A percentile compares a stretch with the other conserved stretches of the same genome.
phyloP scores from a whole-genome alignment of 225 moss, liverwort and hornwort species.

The Bryoerythrophyllum caledonicum region DNA sequence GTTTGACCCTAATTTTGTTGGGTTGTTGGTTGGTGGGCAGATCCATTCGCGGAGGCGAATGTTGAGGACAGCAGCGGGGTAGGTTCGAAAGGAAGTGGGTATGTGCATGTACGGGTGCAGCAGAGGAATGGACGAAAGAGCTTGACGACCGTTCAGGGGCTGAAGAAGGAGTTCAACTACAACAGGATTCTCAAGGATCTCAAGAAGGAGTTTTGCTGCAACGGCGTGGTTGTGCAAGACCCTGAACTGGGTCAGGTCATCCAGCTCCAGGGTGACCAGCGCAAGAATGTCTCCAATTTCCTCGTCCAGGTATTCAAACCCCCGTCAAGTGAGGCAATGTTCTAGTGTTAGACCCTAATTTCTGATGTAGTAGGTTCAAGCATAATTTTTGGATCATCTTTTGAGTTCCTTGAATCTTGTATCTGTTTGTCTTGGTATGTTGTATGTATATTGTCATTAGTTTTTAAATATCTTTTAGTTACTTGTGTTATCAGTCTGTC shows the following conservation, averaged over 20 bases:
- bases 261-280: slow-evolving; percentile 80
- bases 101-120: slow-evolving; percentile 80
- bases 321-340: no score
- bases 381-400: no score
- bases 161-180: slow-evolving; percentile 78
- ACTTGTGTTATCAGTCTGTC: no score
- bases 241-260: slow-evolving; percentile 76
- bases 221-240: slow-evolving; percentile 75
- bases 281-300: slow-evolving; percentile 80
- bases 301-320: slow-evolving; percentile 44
- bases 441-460: no score
- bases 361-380: no score
- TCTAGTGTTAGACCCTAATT: no score
- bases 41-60: slow-evolving; percentile 83
- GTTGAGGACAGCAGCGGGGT: slow-evolving; percentile 58
- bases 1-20: background rate
- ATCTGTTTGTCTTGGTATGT: background rate
- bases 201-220: slow-evolving; percentile 83
- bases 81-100: slow-evolving; percentile 63
- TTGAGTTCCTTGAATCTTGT: no score
- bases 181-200: slow-evolving; percentile 77
- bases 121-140: slow-evolving; percentile 82
- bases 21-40: slow-evolving; percentile 12
- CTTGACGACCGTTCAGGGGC: slow-evolving; percentile 69
- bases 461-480: no score